phyloP scores from a whole-genome alignment of 1,284 basidiomycete genomes.

The Sanguinoderma infundibulare region DNA sequence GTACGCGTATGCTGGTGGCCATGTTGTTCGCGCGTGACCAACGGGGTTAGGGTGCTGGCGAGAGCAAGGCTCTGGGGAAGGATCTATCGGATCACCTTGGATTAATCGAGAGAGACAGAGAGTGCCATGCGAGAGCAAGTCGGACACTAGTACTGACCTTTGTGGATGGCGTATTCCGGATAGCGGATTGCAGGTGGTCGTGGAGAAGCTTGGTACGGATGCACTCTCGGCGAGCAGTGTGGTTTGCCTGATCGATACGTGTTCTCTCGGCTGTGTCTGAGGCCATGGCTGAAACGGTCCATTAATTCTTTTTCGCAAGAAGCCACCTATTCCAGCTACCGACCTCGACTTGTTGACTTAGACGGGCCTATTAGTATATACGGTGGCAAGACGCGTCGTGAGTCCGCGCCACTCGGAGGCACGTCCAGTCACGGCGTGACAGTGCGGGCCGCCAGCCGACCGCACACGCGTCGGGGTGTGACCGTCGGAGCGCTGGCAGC shows the following conservation, averaged over 20 bases:
- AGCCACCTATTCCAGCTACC: neutral
- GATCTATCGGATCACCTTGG: constrained; percentile 2
- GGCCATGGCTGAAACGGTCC: neutral
- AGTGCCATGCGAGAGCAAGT: neutral
- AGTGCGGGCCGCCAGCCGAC: neutral
- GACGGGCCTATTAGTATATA: too few species aligned
- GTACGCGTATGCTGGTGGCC: neutral
- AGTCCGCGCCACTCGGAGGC: neutral
- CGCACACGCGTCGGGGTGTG: neutral
- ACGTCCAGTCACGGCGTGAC: constrained; percentile 5
- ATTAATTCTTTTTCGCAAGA: neutral
- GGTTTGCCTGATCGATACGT: neutral
- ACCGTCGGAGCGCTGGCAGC: neutral
- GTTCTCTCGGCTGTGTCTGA: neutral
- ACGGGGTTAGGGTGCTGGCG: neutral
- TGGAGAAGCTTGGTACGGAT: constrained; percentile 17
- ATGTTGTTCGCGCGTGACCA: neutral
- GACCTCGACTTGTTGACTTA: neutral
- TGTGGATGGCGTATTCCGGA: neutral
- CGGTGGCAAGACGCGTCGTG: neutral
- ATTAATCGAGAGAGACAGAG: neutral
- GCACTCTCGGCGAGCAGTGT: constrained; percentile 4
- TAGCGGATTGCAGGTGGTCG: constrained; percentile 14
- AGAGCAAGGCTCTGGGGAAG: constrained; percentile 15
- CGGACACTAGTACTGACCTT: neutral